A percentile compares a stretch with the other conserved stretches of the same genome.
phyloP scores from a whole-genome alignment of 148 eudicot species.

The Rhododendron vialii region DNA sequence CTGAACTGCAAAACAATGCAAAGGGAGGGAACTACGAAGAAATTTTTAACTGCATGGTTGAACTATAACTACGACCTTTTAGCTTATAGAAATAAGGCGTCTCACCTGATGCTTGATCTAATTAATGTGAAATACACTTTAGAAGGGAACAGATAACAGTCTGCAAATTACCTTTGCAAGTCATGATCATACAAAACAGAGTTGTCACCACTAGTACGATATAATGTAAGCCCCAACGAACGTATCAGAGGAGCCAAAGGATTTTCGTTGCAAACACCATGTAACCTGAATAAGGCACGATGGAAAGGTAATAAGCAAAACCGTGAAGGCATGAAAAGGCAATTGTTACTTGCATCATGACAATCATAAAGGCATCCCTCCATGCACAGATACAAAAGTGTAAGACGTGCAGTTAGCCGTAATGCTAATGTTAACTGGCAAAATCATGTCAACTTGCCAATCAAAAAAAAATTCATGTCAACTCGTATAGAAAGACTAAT shows the following conservation, averaged over 20 bases:
- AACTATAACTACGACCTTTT: background rate
- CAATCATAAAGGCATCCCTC: slow-evolving; percentile 1
- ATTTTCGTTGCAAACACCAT: slow-evolving; percentile 97
- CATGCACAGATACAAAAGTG: background rate
- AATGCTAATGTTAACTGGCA: background rate
- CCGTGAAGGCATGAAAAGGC: background rate
- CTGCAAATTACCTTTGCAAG: slow-evolving; percentile 71
- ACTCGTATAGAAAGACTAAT: background rate
- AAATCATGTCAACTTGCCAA: background rate
- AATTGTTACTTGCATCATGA: background rate
- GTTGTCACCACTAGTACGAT: slow-evolving; percentile 97
- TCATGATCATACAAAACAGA: slow-evolving; percentile 97
- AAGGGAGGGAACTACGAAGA: background rate
- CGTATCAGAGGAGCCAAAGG: slow-evolving; percentile 96
- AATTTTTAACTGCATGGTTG: background rate
- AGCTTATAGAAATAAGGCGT: background rate
- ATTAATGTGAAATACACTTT: background rate
- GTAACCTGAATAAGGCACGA: slow-evolving; percentile 56
- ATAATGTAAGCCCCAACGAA: slow-evolving; percentile 73
- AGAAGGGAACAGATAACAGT: background rate
- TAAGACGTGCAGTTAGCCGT: background rate
- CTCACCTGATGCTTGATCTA: slow-evolving; percentile 2
- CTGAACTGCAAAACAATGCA: background rate
- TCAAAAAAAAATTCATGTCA: background rate
- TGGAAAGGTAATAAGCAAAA: slow-evolving; percentile 3